phyloP scores from a whole-genome alignment of 139 green algal genomes.

The Coelastrella sp. region DNA sequence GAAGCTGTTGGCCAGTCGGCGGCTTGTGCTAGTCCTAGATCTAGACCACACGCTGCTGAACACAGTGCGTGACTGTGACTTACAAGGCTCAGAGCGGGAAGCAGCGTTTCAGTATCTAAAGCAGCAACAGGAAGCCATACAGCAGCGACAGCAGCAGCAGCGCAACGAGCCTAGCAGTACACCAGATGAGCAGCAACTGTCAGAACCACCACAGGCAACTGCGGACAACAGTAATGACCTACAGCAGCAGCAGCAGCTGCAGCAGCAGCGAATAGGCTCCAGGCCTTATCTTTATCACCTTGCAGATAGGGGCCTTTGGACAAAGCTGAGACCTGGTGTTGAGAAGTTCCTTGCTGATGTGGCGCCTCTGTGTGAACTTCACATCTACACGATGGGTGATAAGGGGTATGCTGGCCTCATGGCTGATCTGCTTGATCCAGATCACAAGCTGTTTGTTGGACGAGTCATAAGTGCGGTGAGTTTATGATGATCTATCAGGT shows the following conservation, averaged over 20 bases:
- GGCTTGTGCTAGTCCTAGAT: slow-evolving; percentile 90
- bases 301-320: slow-evolving; percentile 88
- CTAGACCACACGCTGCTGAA: slow-evolving; percentile 98
- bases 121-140: slow-evolving; percentile 22
- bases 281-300: slow-evolving; percentile 72
- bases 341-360: not conserved
- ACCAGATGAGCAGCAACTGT: slow-evolving; percentile 18
- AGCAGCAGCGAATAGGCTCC: not conserved
- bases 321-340: slow-evolving; percentile 88
- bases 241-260: not conserved
- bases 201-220: slow-evolving; percentile 47
- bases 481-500: not conserved
- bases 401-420: slow-evolving; percentile 88
- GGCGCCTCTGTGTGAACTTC: slow-evolving; percentile 83
- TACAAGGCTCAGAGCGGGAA: slow-evolving; percentile 26
- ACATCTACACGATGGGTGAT: slow-evolving; percentile 98
- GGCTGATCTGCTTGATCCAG: slow-evolving; percentile 76
- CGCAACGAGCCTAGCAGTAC: not conserved
- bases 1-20: slow-evolving; percentile 53
- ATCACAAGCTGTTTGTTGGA: slow-evolving; percentile 63
- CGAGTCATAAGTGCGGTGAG: slow-evolving; percentile 67
- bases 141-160: slow-evolving; percentile 15
- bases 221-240: not conserved
- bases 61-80: slow-evolving; percentile 59
- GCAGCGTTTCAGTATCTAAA: not conserved